Percentiles rank a stretch among this genome's conserved stretches.
Conservation (phyloP, 371 early-diverging fungal genomes). For the Nosema granulosis region DNA sequence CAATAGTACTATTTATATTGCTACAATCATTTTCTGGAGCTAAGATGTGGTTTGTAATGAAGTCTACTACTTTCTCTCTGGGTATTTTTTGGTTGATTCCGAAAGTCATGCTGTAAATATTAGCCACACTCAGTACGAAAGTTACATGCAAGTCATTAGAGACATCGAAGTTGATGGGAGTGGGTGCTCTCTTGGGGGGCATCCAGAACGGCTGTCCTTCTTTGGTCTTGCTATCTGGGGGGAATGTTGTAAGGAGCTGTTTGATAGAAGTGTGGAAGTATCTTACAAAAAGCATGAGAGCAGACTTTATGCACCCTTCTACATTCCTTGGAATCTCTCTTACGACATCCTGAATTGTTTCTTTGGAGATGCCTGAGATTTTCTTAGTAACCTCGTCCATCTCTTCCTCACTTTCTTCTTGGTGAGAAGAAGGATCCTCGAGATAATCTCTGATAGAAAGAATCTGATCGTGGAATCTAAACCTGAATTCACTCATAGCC, state of each 20-base stretch:
- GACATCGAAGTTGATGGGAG: conserved; percentile 69
- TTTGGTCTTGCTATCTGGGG: conserved; percentile 67
- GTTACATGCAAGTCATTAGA: conserved; percentile 74
- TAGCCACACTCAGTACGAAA: conserved; percentile 83
- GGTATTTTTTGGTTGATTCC: conserved; percentile 81
- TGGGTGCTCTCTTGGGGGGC: conserved; percentile 92
- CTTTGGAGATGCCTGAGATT: conserved; percentile 70
- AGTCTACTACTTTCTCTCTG: conserved; percentile 73
- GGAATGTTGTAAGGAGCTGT: conserved; percentile 69
- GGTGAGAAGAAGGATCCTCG: conserved; percentile 5
- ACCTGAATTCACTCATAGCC: conserved; percentile 94
- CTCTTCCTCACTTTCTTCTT: conserved; percentile 6
- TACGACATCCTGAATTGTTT: conserved; percentile 76
- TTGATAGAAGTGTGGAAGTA: conserved; percentile 56
- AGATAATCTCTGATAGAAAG: conserved; percentile 28
- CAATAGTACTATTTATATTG: neutral
- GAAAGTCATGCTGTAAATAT: conserved; percentile 73
- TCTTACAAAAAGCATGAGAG: conserved; percentile 50
- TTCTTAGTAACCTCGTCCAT: conserved; percentile 1
- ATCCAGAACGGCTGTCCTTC: conserved; percentile 94
- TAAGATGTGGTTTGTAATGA: conserved; percentile 75
- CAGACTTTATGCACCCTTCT: conserved; percentile 60
- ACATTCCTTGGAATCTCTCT: conserved; percentile 88
- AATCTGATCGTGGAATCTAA: conserved; percentile 73
- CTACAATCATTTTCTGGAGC: conserved; percentile 41